A percentile compares a stretch with the other conserved stretches of the same genome.
Evolutionary conservation across 495 filamentous ascomycete species (phyloP).

Genomic region (Penicillium paradoxum): DNA sequence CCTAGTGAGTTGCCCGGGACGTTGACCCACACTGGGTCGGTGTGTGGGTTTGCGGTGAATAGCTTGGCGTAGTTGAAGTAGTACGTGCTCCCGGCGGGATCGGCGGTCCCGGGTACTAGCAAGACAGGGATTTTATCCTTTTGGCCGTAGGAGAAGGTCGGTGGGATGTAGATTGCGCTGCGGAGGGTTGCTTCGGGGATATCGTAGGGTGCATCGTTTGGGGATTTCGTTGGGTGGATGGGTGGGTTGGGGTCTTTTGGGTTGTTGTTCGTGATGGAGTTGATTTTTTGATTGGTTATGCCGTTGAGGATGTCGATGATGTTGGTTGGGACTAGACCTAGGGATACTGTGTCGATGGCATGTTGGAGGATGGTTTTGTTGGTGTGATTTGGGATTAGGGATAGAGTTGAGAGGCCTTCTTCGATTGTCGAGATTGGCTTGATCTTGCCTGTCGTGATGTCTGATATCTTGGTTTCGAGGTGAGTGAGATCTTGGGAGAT

Average conservation of each 20-base stretch:
- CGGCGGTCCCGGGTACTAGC: constrained; percentile 44
- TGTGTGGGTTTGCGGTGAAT: constrained; percentile 21
- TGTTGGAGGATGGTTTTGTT: neutral
- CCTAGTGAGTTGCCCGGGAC: constrained; percentile 34
- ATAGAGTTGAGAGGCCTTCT: neutral
- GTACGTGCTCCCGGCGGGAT: constrained; percentile 34
- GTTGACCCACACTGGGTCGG: constrained; percentile 49
- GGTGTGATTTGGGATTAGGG: neutral
- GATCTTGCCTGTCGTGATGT: neutral
- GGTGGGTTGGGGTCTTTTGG: neutral
- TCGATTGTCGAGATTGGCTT: neutral
- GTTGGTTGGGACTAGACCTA: neutral
- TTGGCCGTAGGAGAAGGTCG: constrained; percentile 33
- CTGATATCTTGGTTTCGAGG: neutral
- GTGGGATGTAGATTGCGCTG: constrained; percentile 40
- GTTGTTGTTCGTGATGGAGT: constrained; percentile 1
- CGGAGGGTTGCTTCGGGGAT: constrained; percentile 34
- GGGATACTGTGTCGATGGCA: neutral
- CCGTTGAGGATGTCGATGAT: neutral
- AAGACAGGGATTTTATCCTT: constrained; percentile 34
- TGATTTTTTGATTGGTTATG: neutral
- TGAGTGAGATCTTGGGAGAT: neutral
- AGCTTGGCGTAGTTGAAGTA: constrained; percentile 42
- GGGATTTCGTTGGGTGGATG: constrained; percentile 27
- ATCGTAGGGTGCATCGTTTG: constrained; percentile 40